Evolutionary conservation across 805 yeast genomes (phyloP), one percentile per base, ranked within the genome.

Genomic region (Candida saitoana): DNA sequence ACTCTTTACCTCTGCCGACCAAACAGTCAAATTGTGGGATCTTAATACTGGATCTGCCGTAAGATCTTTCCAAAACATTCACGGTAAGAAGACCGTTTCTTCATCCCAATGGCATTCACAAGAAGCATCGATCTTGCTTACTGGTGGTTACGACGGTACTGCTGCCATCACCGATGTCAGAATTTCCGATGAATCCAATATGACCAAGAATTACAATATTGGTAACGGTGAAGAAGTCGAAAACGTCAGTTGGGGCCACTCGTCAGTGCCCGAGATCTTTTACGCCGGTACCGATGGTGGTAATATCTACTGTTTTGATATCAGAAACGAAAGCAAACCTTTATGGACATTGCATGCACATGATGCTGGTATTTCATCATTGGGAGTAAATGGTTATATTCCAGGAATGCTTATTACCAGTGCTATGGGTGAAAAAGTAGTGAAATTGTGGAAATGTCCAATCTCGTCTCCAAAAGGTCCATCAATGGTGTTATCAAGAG

Each of bases 341-440:
- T 55, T 91, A 24, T 93, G 99, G 99, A 87, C 96, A 2, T 72
- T 93, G 52, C 96, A 93, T 63, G 98, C 98, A 2, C 99, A 93
- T 61, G 98, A 93, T 65, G 78, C 95, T 2, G 97, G 96, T 47
- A 84, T 93, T 47, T 84, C 96, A 3, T 73, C 91, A 2, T 74
- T 93, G 51, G 84, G 83, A 50, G 74, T 82, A 29, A 90, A 87
- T 65, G 58, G 60, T 18, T 76, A 69, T 57, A 60, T 88, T 24
- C 81, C 82, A 18, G 93, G 91, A 15, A 66, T 87, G 72, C 63
- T 93, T 57, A 79, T 82, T 18, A 87, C 98, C 1, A 82, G 93
- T 39, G 96, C 96, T 4, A 84, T 86, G 89, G 87, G 90, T 42
- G 99, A 93, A 55, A 87, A 86, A 63, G 64, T 67, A 9, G 79